Evolutionary conservation across 176 grass and related monocot species (phyloP), one percentile per base, ranked within the genome.

Genomic region (Eragrostis curvula): DNA sequence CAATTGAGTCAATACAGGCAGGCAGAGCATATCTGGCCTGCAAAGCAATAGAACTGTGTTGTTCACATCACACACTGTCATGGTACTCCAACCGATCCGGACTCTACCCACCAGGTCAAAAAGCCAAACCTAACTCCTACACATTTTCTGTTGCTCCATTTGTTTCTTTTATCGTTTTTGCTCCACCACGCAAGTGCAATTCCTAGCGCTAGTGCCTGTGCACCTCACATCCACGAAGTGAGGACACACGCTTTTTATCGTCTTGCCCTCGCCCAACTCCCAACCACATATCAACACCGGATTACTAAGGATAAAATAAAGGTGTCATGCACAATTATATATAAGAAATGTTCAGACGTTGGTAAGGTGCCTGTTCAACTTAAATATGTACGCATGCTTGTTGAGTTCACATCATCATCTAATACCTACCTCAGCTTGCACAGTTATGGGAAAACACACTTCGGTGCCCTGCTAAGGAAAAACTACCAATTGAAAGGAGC

Each of bases 261-360:
- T 46, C 45, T 44, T 68, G 49, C n/a, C 51, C 47, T 11, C 30
- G 56, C 78, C 79, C 58, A 71, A 70, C 66, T 81, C 28, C 24
- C 24, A 69, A 21, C 66, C 14, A 44, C 57, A 27, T 10, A 17
- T 28, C 18, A 24, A 1, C 36, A 46, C 39, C 39, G 1, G n/a
- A 28, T 17, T 44, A 45, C 36, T 47, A 57, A 58, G 18, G 17
- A 5, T 40, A 68, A 79, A 24, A 2, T 25, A 79, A 79, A 51
- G 12, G 29, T 40, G 43, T 0, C 25, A 49, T 30, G 59, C 43
- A 78, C 18, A 21, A 55, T 9, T 45, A 45, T 46, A 27, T 14
- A n/a, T 39, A 29, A 55, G 23, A 72, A 55, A 39, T 10, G 32
- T 40, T 51, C 49, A n/a, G 32, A 66, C 15, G 28, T 48, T 71